Evolutionary conservation across 169 alveolate species (phyloP).

Genomic region (Plasmodium cynomolgi): DNA sequence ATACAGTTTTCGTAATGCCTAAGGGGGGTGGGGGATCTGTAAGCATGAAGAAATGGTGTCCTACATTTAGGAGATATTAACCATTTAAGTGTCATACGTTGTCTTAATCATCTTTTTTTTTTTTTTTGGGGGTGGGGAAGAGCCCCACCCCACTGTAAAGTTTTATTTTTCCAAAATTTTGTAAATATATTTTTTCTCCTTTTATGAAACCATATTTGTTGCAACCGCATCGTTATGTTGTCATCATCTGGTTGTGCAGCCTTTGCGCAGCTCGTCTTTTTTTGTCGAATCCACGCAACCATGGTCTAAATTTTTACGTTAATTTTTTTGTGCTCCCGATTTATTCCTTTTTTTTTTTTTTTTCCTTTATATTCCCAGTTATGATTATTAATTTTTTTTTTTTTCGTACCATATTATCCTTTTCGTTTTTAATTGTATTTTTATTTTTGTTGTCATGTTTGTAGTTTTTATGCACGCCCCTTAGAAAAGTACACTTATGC

Average conservation of each 20-base stretch:
- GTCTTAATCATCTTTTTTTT: background rate
- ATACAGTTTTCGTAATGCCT: constrained; percentile 5
- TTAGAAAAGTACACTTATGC: background rate
- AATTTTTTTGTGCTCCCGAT: background rate
- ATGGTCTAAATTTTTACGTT: constrained; percentile 1
- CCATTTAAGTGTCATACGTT: constrained; percentile 47
- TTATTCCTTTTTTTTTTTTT: background rate
- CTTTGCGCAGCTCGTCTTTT: background rate
- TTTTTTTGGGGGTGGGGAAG: background rate
- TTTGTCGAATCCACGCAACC: background rate
- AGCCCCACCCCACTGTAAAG: background rate
- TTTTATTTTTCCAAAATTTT: background rate
- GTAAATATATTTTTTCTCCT: background rate
- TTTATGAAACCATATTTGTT: background rate
- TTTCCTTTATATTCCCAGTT: background rate
- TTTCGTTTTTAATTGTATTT: background rate
- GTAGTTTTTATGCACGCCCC: background rate
- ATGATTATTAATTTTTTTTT: background rate
- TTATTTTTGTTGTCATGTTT: background rate
- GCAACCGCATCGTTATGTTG: background rate
- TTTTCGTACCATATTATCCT: background rate
- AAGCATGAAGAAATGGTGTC: background rate
- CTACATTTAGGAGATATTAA: background rate
- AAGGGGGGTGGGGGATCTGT: background rate
- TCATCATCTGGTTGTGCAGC: background rate